Percentiles rank a stretch among this genome's conserved stretches.
phyloP scores from a whole-genome alignment of 75 land plant genomes.

The Azolla pinnata region DNA sequence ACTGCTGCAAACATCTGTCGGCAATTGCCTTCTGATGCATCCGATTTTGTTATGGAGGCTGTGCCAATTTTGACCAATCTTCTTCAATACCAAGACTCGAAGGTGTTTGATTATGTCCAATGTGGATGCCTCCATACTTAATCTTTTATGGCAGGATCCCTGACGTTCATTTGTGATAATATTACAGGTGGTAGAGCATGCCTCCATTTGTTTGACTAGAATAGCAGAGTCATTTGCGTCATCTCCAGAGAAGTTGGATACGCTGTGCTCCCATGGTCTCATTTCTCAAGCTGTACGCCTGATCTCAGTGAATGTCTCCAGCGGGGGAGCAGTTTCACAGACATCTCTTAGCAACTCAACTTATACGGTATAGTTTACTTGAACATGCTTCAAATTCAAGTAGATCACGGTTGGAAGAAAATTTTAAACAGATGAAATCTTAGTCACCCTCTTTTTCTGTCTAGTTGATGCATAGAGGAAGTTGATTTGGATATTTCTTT shows the following conservation, averaged over 20 bases:
- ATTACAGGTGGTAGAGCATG: constrained; percentile 87
- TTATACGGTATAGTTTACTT: constrained; percentile 58
- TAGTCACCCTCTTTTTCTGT: too few relatives aligned
- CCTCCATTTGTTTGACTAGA: constrained; percentile 86
- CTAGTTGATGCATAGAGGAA: too few relatives aligned
- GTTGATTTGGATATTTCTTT: too few relatives aligned
- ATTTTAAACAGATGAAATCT: neutral
- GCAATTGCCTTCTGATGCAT: constrained; percentile 88
- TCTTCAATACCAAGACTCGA: constrained; percentile 92
- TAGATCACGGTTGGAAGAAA: too few relatives aligned
- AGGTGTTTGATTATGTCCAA: constrained; percentile 15
- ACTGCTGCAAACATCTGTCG: constrained; percentile 99
- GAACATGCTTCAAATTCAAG: too few relatives aligned
- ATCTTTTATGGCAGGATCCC: neutral
- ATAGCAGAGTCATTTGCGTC: constrained; percentile 91
- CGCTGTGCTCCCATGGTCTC: constrained; percentile 86
- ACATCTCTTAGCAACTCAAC: constrained; percentile 79
- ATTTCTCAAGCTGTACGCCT: constrained; percentile 82
- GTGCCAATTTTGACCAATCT: constrained; percentile 89
- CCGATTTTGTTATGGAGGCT: constrained; percentile 92
- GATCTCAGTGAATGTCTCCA: constrained; percentile 64
- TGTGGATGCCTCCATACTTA: neutral
- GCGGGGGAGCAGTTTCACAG: constrained; percentile 55
- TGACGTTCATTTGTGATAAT: neutral
- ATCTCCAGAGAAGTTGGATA: constrained; percentile 77